Conservation (phyloP, 805 yeast species). For the Saccharomycopsis fibuligera region DNA sequence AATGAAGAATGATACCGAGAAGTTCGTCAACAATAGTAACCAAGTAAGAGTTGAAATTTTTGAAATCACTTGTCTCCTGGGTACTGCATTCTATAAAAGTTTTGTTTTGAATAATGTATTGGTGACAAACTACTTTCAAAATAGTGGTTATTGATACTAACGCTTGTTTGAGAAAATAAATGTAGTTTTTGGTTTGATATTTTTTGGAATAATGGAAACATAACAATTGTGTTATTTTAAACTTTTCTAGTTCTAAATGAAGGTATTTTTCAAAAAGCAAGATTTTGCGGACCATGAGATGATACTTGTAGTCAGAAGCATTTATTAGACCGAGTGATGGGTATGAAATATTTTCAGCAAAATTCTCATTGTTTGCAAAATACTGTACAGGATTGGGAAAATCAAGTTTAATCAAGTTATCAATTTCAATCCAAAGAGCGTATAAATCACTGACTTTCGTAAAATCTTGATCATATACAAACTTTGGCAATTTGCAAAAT, state of each 20-base stretch:
- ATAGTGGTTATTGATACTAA: too few relatives aligned
- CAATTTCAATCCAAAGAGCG: neutral
- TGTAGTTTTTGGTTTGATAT: neutral
- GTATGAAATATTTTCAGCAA: neutral
- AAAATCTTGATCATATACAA: too few relatives aligned
- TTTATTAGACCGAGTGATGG: too few relatives aligned
- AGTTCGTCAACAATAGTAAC: too few relatives aligned
- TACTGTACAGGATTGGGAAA: neutral
- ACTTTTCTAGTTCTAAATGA: neutral
- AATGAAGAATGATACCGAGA: too few relatives aligned
- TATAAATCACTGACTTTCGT: neutral
- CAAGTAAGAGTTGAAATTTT: too few relatives aligned
- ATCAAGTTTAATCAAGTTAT: neutral
- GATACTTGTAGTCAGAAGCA: neutral
- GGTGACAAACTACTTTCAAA: too few relatives aligned
- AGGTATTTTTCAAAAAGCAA: neutral
- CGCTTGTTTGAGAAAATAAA: neutral
- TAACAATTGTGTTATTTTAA: neutral
- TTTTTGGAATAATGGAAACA: neutral
- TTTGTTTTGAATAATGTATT: too few relatives aligned
- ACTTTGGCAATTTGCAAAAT: too few relatives aligned
- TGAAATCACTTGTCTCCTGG: too few relatives aligned
- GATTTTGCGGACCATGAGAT: neutral
- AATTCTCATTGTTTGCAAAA: slow-evolving; percentile 2
- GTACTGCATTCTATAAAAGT: too few relatives aligned